Evolutionary conservation across 371 early-diverging fungal species (phyloP), one percentile per base, ranked within the genome.

Genomic region (Mucor saturninus): DNA sequence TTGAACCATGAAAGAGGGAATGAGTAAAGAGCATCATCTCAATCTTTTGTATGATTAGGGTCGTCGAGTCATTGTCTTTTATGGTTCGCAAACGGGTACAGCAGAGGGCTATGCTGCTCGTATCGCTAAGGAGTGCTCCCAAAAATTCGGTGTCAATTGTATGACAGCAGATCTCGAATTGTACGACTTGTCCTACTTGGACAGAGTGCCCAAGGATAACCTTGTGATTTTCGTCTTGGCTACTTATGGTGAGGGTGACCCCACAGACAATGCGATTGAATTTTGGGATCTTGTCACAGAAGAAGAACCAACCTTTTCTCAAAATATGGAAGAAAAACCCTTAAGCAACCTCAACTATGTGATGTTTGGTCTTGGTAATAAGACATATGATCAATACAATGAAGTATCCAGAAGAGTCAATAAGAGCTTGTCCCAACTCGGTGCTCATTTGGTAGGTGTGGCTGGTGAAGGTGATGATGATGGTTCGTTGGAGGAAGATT

Each of bases 391-490:
- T 71, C 93, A 95, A 67, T 98, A 91, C 76, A 96, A 98, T 72
- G 86, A 89, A 53, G 91, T 93, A 32, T 83, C 83, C 15, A 80
- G 93, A 28, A 74, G 83, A 0, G 63, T 94, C 21, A 90, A 94
- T 62, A 78, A 77, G 37, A 79, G 84, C 21, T 69, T 97, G 58
- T 64, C 61, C 21, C 69, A 74, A 21, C 73, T 93, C 52, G 97
- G 98, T 28, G 97, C 92, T n/a, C 74, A 60, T 11, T 80, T 92
- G 8, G 71, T 96, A 35, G 93, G 91, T 49, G 87, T 86, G 54
- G 78, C 85, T 56, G 99, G 99, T 38, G 95, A 95, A 73, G 98
- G 99, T 54, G 99, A 98, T 80, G 99, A 98, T 72, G 97, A 98
- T 76, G 89, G 83, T 35, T 93, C 92, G 52, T 72, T 98, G 59